phyloP scores from a whole-genome alignment of 2,329 filamentous ascomycete species.

The Penicillium olsonii region DNA sequence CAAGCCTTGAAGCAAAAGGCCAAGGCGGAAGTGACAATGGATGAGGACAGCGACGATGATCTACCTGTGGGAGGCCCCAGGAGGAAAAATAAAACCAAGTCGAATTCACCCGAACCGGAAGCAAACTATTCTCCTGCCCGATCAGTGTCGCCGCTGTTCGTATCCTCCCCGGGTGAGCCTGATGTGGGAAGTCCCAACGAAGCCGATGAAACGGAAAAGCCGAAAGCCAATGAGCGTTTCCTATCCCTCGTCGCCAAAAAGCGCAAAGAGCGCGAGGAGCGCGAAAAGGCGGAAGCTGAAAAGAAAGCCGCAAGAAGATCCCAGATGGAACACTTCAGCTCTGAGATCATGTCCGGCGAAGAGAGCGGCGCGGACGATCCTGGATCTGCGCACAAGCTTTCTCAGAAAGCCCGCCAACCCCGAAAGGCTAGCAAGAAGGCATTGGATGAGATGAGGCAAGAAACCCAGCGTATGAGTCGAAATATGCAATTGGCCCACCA shows the following conservation, averaged over 20 bases:
- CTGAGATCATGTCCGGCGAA: constrained; percentile 50
- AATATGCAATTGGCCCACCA: constrained; percentile 91
- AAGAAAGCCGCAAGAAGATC: constrained; percentile 40
- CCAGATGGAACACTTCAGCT: constrained; percentile 35
- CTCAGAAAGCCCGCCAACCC: constrained; percentile 65
- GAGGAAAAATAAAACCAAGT: constrained; percentile 30
- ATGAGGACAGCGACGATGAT: constrained; percentile 29
- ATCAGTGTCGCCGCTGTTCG: constrained; percentile 46
- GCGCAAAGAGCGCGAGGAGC: constrained; percentile 67
- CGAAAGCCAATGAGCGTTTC: constrained; percentile 60
- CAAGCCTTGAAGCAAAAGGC: constrained; percentile 14
- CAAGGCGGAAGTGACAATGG: constrained; percentile 8
- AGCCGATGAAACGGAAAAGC: constrained; percentile 28
- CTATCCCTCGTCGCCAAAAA: constrained; percentile 73
- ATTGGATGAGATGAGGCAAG: constrained; percentile 88
- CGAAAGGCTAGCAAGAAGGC: constrained; percentile 94
- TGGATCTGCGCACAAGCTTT: constrained; percentile 66
- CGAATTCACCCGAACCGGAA: constrained; percentile 29
- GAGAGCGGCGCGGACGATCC: constrained; percentile 62
- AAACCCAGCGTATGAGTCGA: constrained; percentile 86
- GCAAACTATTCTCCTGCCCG: constrained; percentile 26
- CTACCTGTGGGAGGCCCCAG: constrained; percentile 32
- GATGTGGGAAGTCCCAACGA: constrained; percentile 15
- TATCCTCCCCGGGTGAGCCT: constrained; percentile 38
- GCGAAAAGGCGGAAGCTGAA: constrained; percentile 58